Percentiles rank a stretch among this genome's conserved stretches.
phyloP scores from a whole-genome alignment of 1,284 basidiomycete genomes.

The Ceratobasidium sp. region DNA sequence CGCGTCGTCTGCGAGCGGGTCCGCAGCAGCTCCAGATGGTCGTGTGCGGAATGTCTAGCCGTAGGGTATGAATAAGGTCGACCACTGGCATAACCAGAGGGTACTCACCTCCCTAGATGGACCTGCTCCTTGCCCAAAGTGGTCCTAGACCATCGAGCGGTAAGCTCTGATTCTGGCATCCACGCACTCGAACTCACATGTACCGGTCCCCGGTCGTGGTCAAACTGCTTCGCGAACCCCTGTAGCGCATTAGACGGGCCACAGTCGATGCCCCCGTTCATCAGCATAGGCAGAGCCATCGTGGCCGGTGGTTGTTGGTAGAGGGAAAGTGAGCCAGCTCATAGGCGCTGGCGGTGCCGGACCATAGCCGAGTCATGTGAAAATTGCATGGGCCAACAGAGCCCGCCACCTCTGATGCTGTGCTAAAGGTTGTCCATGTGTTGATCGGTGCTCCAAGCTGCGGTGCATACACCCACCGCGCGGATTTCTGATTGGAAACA shows the following conservation, averaged over 20 bases:
- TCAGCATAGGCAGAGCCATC: conserved; percentile 79
- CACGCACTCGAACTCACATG: conserved; percentile 60
- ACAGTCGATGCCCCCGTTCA: conserved; percentile 70
- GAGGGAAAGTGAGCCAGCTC: conserved; percentile 1
- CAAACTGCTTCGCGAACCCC: conserved; percentile 74
- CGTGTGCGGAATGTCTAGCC: conserved; percentile 66
- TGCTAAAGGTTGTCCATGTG: neutral
- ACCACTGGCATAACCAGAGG: conserved; percentile 27
- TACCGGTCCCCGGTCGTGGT: conserved; percentile 76
- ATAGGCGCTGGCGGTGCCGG: conserved; percentile 16
- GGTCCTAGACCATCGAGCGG: conserved; percentile 58
- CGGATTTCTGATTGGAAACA: neutral
- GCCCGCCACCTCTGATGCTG: neutral
- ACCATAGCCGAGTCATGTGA: conserved; percentile 25
- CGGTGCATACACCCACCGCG: conserved; percentile 3
- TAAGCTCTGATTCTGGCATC: neutral
- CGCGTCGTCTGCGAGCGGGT: conserved; percentile 64
- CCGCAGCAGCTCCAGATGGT: conserved; percentile 53
- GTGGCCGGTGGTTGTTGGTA: conserved; percentile 41
- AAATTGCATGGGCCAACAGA: conserved; percentile 8
- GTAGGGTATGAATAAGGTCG: conserved; percentile 43
- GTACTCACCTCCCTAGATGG: conserved; percentile 63
- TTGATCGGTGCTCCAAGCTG: neutral
- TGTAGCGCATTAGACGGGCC: conserved; percentile 84
- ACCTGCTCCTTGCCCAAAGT: conserved; percentile 64